Evolutionary conservation across 768 basidiomycete genomes (phyloP).

Genomic region (Calocera cornea): DNA sequence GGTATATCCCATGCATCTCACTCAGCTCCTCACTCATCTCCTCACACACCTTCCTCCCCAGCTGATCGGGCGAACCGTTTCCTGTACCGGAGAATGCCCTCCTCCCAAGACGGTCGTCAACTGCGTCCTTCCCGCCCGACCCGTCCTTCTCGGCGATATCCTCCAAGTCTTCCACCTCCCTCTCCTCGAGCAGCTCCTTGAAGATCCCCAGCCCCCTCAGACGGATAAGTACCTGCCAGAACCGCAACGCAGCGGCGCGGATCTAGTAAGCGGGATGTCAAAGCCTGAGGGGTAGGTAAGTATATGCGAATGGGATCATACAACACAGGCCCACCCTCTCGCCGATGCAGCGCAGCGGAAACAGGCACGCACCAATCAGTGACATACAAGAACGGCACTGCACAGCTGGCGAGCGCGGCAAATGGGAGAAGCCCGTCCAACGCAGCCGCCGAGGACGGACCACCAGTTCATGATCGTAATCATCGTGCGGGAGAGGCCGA

Average conservation of each 20-base stretch:
- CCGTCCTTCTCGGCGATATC: background rate
- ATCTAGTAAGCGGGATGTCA: constrained; percentile 44
- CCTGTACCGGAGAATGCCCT: background rate
- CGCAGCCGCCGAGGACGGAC: constrained; percentile 32
- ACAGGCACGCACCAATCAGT: constrained; percentile 48
- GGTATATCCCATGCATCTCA: background rate
- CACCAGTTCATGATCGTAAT: constrained; percentile 52
- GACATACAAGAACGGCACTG: constrained; percentile 49
- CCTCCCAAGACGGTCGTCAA: background rate
- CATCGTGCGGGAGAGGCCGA: constrained; percentile 43
- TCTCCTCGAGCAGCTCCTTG: constrained; percentile 18
- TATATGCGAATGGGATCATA: too few species aligned
- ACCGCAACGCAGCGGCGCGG: constrained; percentile 46
- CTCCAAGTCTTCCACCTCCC: background rate
- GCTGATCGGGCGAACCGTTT: background rate
- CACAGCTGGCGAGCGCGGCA: constrained; percentile 49
- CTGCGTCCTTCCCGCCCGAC: background rate
- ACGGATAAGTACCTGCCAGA: constrained; percentile 40
- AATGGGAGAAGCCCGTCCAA: constrained; percentile 17
- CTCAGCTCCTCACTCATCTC: background rate
- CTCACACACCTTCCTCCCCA: background rate
- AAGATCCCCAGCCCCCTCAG: constrained; percentile 26
- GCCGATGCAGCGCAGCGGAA: background rate
- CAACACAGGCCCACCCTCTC: too few species aligned
- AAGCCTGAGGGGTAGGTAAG: background rate